phyloP scores from a whole-genome alignment of 2,329 filamentous ascomycete genomes.

The Arthrobotrys pseudoclavata region DNA sequence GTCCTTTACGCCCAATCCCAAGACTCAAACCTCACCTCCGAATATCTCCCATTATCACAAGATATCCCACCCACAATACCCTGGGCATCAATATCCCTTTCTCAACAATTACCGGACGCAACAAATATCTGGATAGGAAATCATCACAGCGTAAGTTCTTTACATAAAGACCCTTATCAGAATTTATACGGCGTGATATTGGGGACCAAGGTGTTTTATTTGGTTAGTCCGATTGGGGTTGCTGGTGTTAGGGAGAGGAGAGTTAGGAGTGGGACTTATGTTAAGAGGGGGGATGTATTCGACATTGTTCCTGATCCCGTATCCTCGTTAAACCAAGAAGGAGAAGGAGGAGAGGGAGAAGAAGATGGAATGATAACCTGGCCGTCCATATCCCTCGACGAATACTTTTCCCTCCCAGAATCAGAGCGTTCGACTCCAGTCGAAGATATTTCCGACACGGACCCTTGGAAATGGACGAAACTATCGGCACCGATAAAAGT shows the following conservation, averaged over 20 bases:
- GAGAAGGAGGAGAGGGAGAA: background rate
- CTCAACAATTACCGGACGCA: constrained; percentile 75
- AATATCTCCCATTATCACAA: constrained; percentile 75
- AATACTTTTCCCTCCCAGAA: constrained; percentile 46
- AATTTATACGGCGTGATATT: constrained; percentile 84
- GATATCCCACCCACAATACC: constrained; percentile 76
- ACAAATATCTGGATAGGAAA: constrained; percentile 88
- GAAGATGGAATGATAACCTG: constrained; percentile 33
- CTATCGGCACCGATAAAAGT: constrained; percentile 75
- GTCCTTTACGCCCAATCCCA: constrained; percentile 82
- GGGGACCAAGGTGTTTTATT: constrained; percentile 80
- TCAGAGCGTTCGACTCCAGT: background rate
- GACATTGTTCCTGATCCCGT: constrained; percentile 63
- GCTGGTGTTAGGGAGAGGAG: constrained; percentile 77
- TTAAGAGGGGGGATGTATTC: constrained; percentile 57
- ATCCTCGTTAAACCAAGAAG: background rate
- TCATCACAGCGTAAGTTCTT: constrained; percentile 76
- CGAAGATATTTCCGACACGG: constrained; percentile 65
- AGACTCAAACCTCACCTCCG: constrained; percentile 83
- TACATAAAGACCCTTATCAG: constrained; percentile 88
- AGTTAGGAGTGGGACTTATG: constrained; percentile 74
- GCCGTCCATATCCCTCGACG: constrained; percentile 39
- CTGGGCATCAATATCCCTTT: constrained; percentile 80
- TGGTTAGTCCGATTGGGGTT: constrained; percentile 79
- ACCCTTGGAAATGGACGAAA: constrained; percentile 71